Conservation (phyloP, 345 rosid species). For the Stellera chamaejasme region DNA sequence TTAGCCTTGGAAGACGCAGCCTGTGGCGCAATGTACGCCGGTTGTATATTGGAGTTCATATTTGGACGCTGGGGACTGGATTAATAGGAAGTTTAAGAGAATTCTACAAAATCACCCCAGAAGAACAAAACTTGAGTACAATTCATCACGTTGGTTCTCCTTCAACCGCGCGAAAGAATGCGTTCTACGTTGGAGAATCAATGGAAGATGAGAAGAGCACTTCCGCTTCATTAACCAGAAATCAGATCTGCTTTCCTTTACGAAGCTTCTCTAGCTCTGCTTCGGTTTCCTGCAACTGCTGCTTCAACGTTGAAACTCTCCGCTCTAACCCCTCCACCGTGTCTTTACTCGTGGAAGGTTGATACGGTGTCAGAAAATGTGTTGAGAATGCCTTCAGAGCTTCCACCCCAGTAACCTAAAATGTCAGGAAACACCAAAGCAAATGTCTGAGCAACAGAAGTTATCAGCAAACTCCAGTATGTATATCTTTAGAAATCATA, state of each 20-base stretch:
- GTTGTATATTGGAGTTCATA: too few relatives aligned
- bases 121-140: neutral
- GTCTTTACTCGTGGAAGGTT: slow-evolving; percentile 32
- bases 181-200: neutral
- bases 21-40: too few relatives aligned
- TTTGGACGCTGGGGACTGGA: too few relatives aligned
- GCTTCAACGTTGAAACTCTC: slow-evolving; percentile 41
- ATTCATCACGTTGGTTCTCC: neutral
- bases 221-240: neutral
- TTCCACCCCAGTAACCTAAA: slow-evolving; percentile 91
- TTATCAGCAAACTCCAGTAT: too few relatives aligned
- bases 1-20: too few relatives aligned
- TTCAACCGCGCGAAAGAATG: neutral
- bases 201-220: neutral
- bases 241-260: slow-evolving; percentile 53
- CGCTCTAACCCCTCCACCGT: slow-evolving; percentile 50
- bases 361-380: slow-evolving; percentile 53
- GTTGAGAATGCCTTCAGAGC: slow-evolving; percentile 71
- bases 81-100: too few relatives aligned
- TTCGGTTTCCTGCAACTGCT: slow-evolving; percentile 60
- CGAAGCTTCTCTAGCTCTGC: slow-evolving; percentile 51
- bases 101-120: too few relatives aligned
- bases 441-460: neutral
- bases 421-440: slow-evolving; percentile 11
- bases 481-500: too few relatives aligned